Conservation (phyloP, 73 alveolate genomes). For the Effrenium voratum region DNA sequence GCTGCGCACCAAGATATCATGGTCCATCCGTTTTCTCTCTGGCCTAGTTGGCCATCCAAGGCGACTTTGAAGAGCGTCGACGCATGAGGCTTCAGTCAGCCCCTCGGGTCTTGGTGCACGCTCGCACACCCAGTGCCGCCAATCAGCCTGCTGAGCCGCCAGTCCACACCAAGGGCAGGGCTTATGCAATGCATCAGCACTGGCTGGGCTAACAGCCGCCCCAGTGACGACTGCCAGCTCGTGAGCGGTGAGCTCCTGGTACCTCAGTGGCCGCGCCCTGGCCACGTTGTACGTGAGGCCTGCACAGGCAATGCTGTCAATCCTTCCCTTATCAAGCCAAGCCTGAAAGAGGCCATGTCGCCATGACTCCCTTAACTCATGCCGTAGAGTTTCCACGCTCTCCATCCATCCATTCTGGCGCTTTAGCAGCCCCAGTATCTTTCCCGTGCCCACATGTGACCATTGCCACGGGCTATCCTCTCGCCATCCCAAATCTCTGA, state of each 20-base stretch:
- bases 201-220: not conserved
- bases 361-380: not conserved
- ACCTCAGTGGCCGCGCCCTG: not conserved
- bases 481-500: not conserved
- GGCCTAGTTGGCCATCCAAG: slow-evolving; percentile 17
- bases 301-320: not conserved
- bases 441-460: not conserved
- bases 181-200: not conserved
- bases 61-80: not conserved
- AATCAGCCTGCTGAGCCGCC: not conserved
- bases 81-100: not conserved
- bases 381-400: not conserved
- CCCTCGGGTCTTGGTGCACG: not conserved
- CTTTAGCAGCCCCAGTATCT: not conserved
- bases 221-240: not conserved
- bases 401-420: not conserved
- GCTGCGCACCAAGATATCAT: too few relatives aligned
- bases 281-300: not conserved
- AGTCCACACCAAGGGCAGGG: not conserved
- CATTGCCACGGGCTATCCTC: not conserved
- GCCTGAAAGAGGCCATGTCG: not conserved
- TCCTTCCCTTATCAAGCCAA: not conserved
- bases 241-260: not conserved
- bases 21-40: too few relatives aligned
- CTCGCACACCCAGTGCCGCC: not conserved